Conservation (phyloP, 1,284 basidiomycete genomes). For the Vanrija sp. region DNA sequence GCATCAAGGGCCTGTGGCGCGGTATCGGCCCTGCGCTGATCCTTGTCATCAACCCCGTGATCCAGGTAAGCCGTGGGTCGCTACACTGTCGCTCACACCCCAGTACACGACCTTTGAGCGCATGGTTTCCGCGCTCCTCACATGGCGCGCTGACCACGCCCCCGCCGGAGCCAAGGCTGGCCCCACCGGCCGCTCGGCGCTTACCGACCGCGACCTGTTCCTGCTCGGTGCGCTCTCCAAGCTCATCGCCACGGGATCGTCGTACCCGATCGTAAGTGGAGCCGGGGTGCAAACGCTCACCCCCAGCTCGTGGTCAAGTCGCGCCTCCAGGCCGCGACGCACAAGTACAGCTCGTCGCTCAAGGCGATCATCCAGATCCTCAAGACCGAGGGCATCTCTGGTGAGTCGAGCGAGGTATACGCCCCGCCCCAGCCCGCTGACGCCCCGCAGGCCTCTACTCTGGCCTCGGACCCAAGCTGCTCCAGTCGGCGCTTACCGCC, state of each 20-base stretch:
- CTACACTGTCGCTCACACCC: neutral
- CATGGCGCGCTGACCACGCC: slow-evolving; percentile 23
- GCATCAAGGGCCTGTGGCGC: slow-evolving; percentile 78
- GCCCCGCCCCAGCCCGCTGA: neutral
- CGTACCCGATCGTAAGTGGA: slow-evolving; percentile 47
- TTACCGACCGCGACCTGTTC: slow-evolving; percentile 85
- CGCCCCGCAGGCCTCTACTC: slow-evolving; percentile 65
- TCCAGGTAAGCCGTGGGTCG: slow-evolving; percentile 52
- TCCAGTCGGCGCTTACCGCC: slow-evolving; percentile 84
- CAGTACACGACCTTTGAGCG: slow-evolving; percentile 79
- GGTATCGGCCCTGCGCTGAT: slow-evolving; percentile 93
- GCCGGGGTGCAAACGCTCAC: neutral
- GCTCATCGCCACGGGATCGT: slow-evolving; percentile 53
- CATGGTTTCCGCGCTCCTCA: slow-evolving; percentile 50
- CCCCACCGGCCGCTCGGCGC: slow-evolving; percentile 47
- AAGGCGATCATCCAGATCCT: slow-evolving; percentile 55
- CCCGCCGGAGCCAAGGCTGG: slow-evolving; percentile 51
- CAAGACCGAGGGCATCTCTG: slow-evolving; percentile 65
- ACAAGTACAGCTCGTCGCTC: slow-evolving; percentile 48
- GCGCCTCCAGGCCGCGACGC: slow-evolving; percentile 49
- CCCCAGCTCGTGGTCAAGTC: slow-evolving; percentile 49
- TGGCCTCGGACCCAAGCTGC: slow-evolving; percentile 75
- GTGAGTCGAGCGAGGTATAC: slow-evolving; percentile 23
- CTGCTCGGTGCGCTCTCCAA: slow-evolving; percentile 84
- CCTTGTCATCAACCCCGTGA: slow-evolving; percentile 90